Percentiles rank a stretch among this genome's conserved stretches.
phyloP scores from a whole-genome alignment of 2,329 filamentous ascomycete species.

The Dryadomyces quercus-mongolicae region DNA sequence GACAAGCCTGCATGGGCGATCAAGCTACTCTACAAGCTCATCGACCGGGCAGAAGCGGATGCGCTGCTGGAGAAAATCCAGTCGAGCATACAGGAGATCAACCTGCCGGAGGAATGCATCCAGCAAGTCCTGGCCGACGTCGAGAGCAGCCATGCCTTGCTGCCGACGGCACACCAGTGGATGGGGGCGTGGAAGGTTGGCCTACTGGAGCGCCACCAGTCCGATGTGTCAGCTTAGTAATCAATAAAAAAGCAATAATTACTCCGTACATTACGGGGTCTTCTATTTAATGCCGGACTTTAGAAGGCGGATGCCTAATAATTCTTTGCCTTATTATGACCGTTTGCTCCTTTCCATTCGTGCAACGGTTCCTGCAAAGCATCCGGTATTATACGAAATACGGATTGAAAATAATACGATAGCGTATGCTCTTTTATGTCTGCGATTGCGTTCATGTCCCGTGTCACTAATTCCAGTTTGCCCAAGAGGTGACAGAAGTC shows the following conservation, averaged over 20 bases:
- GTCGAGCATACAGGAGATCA: slow-evolving; percentile 47
- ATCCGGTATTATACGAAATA: too few relatives aligned
- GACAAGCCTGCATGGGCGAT: slow-evolving; percentile 25
- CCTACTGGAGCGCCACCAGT: slow-evolving; percentile 40
- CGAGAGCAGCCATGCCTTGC: slow-evolving; percentile 39
- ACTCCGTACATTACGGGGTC: too few relatives aligned
- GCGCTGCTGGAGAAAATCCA: slow-evolving; percentile 35
- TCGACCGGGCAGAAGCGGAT: slow-evolving; percentile 31
- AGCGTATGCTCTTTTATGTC: too few relatives aligned
- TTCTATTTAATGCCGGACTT: too few relatives aligned
- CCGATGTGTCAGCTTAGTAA: background rate
- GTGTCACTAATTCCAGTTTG: too few relatives aligned
- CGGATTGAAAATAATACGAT: too few relatives aligned
- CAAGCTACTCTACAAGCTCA: slow-evolving; percentile 39
- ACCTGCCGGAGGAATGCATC: slow-evolving; percentile 39
- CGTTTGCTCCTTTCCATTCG: background rate
- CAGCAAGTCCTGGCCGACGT: slow-evolving; percentile 30
- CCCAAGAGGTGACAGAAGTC: background rate
- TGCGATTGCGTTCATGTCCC: too few relatives aligned
- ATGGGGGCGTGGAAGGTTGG: slow-evolving; percentile 57
- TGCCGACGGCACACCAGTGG: slow-evolving; percentile 38
- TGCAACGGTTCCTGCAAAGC: too few relatives aligned
- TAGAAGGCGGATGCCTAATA: background rate
- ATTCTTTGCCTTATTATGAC: too few relatives aligned
- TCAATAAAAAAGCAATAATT: too few relatives aligned